Evolutionary conservation across 2,329 filamentous ascomycete genomes (phyloP).

Genomic region (Hypocrella siamensis): DNA sequence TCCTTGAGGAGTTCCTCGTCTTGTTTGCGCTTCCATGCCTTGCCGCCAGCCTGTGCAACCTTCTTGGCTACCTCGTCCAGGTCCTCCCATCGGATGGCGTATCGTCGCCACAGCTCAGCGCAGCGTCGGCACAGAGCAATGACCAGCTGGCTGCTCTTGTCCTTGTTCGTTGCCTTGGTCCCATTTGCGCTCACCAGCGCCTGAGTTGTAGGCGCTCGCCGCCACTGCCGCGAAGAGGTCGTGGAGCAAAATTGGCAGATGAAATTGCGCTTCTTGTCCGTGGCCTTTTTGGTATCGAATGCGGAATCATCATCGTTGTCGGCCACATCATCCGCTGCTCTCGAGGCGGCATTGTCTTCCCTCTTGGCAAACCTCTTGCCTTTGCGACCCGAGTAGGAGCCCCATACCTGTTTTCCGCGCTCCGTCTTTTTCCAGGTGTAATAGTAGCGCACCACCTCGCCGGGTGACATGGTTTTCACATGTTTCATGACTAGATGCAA

Average conservation of each 20-base stretch:
- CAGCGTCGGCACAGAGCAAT: conserved; percentile 81
- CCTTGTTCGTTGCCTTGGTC: conserved; percentile 46
- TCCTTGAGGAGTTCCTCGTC: conserved; percentile 83
- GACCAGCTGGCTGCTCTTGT: conserved; percentile 60
- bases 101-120: conserved; percentile 86
- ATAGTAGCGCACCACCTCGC: conserved; percentile 79
- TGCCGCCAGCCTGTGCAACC: conserved; percentile 61
- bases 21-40: conserved; percentile 73
- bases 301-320: conserved; percentile 90
- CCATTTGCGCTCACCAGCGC: conserved; percentile 51
- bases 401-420: conserved; percentile 77
- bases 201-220: conserved; percentile 66
- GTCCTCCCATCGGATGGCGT: conserved; percentile 91
- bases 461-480: conserved; percentile 66
- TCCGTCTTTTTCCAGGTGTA: conserved; percentile 97
- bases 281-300: conserved; percentile 79
- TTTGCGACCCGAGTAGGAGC: conserved; percentile 72
- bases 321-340: conserved; percentile 81
- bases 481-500: conserved; percentile 69
- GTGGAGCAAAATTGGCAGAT: conserved; percentile 87
- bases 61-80: conserved; percentile 84
- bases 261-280: conserved; percentile 64
- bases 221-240: conserved; percentile 74
- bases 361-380: conserved; percentile 77
- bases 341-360: conserved; percentile 52